Conservation (phyloP, 768 basidiomycete genomes). For the Tricholoma saponaceum region DNA sequence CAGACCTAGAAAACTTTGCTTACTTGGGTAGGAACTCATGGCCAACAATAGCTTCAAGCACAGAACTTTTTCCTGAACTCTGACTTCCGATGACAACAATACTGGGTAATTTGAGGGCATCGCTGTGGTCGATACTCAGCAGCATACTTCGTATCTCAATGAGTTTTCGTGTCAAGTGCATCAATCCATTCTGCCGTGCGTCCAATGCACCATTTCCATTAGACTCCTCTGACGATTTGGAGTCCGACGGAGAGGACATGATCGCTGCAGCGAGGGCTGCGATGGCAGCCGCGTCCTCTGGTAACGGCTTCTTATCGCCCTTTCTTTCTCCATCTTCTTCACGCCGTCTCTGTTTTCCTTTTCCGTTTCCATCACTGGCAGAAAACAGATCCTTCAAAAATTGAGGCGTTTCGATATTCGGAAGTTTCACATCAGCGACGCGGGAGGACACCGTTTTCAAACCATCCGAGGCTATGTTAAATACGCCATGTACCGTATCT, state of each 20-base stretch:
- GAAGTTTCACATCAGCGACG: slow-evolving; percentile 58
- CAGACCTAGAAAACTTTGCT: slow-evolving; percentile 24
- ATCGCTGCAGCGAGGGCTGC: slow-evolving; percentile 77
- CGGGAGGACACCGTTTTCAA: slow-evolving; percentile 50
- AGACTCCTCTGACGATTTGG: slow-evolving; percentile 35
- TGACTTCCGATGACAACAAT: slow-evolving; percentile 99
- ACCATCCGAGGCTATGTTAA: slow-evolving; percentile 55
- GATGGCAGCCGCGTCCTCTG: slow-evolving; percentile 58
- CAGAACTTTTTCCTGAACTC: slow-evolving; percentile 97
- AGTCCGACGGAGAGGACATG: slow-evolving; percentile 71
- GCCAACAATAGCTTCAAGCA: slow-evolving; percentile 95
- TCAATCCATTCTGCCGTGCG: slow-evolving; percentile 72
- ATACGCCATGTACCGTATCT: slow-evolving; percentile 64
- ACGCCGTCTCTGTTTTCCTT: slow-evolving; percentile 24
- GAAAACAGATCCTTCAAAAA: slow-evolving; percentile 67
- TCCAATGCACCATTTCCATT: slow-evolving; percentile 28
- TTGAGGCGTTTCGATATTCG: slow-evolving; percentile 49
- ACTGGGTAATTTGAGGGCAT: slow-evolving; percentile 89
- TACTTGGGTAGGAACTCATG: slow-evolving; percentile 98
- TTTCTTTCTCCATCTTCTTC: slow-evolving; percentile 28
- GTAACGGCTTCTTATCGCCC: slow-evolving; percentile 42
- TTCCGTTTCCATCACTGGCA: slow-evolving; percentile 22
- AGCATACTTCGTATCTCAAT: slow-evolving; percentile 95
- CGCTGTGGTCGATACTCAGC: slow-evolving; percentile 94
- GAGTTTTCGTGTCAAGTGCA: slow-evolving; percentile 91